phyloP scores from a whole-genome alignment of 805 yeast genomes.

The Danielia reshetovae region DNA sequence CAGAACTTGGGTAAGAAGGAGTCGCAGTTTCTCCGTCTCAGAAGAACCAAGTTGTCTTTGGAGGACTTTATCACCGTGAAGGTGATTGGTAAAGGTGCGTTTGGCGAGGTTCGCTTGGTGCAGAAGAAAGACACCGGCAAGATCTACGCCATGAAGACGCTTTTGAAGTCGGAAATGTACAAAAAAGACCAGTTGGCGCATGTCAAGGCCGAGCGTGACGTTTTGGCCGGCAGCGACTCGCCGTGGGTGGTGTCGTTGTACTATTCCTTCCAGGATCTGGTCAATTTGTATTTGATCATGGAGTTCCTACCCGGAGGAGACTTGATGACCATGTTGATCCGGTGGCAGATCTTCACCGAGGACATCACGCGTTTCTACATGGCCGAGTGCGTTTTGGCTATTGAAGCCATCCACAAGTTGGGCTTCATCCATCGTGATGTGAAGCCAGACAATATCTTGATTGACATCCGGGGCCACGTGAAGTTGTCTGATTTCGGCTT shows the following conservation, averaged over 20 bases:
- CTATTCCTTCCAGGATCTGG: conserved; percentile 77
- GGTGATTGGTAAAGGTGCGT: conserved; percentile 94
- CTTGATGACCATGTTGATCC: conserved; percentile 90
- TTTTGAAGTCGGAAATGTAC: conserved; percentile 87
- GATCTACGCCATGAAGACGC: conserved; percentile 92
- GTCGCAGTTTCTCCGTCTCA: conserved; percentile 75
- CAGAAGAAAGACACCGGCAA: conserved; percentile 90
- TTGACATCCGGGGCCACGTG: conserved; percentile 72
- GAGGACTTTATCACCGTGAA: conserved; percentile 87
- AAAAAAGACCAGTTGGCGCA: conserved; percentile 92
- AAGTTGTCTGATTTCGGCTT: conserved; percentile 74
- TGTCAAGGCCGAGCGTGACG: conserved; percentile 94
- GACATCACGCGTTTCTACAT: conserved; percentile 90
- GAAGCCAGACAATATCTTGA: conserved; percentile 92
- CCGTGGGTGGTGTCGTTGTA: conserved; percentile 86
- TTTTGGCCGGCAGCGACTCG: conserved; percentile 82
- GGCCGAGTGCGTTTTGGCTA: conserved; percentile 95
- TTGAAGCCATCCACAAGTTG: conserved; percentile 87
- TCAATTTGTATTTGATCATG: conserved; percentile 74
- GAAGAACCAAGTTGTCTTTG: conserved; percentile 77
- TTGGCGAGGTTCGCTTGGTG: conserved; percentile 93
- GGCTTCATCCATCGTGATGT: conserved; percentile 97
- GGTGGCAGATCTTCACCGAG: conserved; percentile 91
- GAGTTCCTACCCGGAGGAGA: conserved; percentile 79
- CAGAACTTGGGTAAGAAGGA: conserved; percentile 84